Conservation (phyloP, 2,329 filamentous ascomycete species). For the Stagonosporopsis tanaceti region DNA sequence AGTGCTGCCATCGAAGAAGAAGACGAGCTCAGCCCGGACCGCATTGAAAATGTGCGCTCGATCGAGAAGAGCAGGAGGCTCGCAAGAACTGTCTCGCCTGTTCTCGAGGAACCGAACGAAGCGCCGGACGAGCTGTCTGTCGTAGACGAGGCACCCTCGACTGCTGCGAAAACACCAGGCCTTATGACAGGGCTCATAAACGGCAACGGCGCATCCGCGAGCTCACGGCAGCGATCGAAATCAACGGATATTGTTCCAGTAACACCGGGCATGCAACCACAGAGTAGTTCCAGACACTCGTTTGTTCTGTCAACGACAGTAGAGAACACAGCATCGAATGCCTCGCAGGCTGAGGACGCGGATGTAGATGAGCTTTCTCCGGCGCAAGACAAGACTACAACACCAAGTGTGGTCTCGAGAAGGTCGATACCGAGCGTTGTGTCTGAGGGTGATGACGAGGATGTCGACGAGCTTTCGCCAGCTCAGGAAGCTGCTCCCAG, state of each 20-base stretch:
- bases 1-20: constrained; percentile 31
- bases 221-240: constrained; percentile 29
- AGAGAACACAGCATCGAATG: constrained; percentile 26
- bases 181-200: constrained; percentile 17
- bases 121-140: constrained; percentile 41
- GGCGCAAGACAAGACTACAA: constrained; percentile 17
- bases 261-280: constrained; percentile 35
- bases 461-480: constrained; percentile 35
- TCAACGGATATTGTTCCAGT: constrained; percentile 32
- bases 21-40: constrained; percentile 47
- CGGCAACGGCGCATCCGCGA: constrained; percentile 21
- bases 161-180: constrained; percentile 23
- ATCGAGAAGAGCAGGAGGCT: constrained; percentile 40
- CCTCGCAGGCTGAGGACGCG: constrained; percentile 27
- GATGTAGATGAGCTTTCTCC: constrained; percentile 43
- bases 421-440: constrained; percentile 16
- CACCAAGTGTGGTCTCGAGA: constrained; percentile 24
- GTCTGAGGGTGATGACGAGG: constrained; percentile 19
- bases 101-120: constrained; percentile 37
- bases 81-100: constrained; percentile 32
- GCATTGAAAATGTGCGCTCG: constrained; percentile 35
- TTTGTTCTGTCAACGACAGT: constrained; percentile 23
- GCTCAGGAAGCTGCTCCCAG: background rate
- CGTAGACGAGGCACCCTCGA: constrained; percentile 29
- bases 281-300: constrained; percentile 20